Conservation (phyloP, 2,329 filamentous ascomycete species). For the Phialemonium atrogriseum region DNA sequence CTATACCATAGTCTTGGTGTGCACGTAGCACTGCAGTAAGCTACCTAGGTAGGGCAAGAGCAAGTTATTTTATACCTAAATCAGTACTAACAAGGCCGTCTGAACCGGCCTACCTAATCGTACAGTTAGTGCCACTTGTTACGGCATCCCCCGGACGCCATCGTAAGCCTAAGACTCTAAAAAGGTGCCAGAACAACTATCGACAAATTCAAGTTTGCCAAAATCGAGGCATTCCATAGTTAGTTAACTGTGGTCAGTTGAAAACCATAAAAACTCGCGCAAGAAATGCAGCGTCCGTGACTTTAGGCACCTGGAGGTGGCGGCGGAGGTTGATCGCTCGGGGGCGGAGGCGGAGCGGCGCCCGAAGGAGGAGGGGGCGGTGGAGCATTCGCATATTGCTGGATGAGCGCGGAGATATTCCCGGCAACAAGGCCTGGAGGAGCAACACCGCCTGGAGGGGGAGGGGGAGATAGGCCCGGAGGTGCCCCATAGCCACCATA, state of each 20-base stretch:
- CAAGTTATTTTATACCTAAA: no score
- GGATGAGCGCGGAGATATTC: constrained; percentile 52
- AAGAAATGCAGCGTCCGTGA: constrained; percentile 4
- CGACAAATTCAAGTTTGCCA: constrained; percentile 8
- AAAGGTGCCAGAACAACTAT: constrained; percentile 4
- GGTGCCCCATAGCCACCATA: constrained; percentile 45
- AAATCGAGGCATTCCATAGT: no score
- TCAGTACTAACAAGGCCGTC: no score
- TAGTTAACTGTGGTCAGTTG: constrained; percentile 16
- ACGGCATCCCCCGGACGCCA: constrained; percentile 1
- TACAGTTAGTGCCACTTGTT: constrained; percentile 15
- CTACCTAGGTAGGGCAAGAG: no score
- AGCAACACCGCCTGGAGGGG: constrained; percentile 23
- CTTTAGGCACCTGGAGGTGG: constrained; percentile 26
- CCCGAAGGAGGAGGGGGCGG: constrained; percentile 22
- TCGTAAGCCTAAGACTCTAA: background rate
- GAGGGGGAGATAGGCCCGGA: constrained; percentile 39
- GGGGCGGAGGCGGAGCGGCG: constrained; percentile 26
- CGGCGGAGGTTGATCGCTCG: constrained; percentile 26
- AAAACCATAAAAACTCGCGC: constrained; percentile 3
- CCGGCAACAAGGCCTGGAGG: constrained; percentile 47
- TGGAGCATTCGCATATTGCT: constrained; percentile 41
- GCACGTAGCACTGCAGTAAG: no score
- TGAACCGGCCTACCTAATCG: no score
- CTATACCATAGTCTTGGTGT: no score